Evolutionary conservation across 1,284 basidiomycete species (phyloP).

Genomic region (Microbotryum violaceum): DNA sequence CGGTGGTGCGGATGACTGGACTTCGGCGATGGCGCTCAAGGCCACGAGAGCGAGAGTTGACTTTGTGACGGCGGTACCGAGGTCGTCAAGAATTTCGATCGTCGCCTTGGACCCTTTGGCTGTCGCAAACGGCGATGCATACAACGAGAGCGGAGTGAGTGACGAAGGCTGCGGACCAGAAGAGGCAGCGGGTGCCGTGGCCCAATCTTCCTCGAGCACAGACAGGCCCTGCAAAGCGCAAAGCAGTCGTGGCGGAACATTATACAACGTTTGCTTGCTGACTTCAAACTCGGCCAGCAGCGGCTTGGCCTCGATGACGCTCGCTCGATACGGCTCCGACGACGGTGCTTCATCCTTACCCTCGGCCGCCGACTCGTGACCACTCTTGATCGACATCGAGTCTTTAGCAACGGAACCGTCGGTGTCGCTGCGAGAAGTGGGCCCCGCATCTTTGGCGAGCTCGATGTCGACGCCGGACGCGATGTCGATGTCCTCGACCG

Average conservation of each 20-base stretch:
- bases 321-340: slow-evolving; percentile 10
- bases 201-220: background rate
- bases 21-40: slow-evolving; percentile 12
- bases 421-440: background rate
- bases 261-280: slow-evolving; percentile 60
- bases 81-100: slow-evolving; percentile 8
- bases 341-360: slow-evolving; percentile 1
- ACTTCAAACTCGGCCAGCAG: slow-evolving; percentile 62
- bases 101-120: background rate
- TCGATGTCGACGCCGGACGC: slow-evolving; percentile 70
- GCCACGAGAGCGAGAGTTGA: slow-evolving; percentile 9
- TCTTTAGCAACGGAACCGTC: background rate
- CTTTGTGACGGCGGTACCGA: slow-evolving; percentile 8
- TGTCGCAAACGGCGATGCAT: background rate
- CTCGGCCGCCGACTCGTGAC: background rate
- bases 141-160: slow-evolving; percentile 18
- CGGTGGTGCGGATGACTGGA: slow-evolving; percentile 16
- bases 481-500: slow-evolving; percentile 61
- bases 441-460: slow-evolving; percentile 8
- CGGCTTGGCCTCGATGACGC: slow-evolving; percentile 55
- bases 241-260: slow-evolving; percentile 55
- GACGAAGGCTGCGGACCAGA: background rate
- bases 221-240: slow-evolving; percentile 39
- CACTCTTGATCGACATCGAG: slow-evolving; percentile 1
- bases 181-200: background rate